Evolutionary conservation across 2,329 filamentous ascomycete genomes (phyloP).

Genomic region (Clonostachys chloroleuca): DNA sequence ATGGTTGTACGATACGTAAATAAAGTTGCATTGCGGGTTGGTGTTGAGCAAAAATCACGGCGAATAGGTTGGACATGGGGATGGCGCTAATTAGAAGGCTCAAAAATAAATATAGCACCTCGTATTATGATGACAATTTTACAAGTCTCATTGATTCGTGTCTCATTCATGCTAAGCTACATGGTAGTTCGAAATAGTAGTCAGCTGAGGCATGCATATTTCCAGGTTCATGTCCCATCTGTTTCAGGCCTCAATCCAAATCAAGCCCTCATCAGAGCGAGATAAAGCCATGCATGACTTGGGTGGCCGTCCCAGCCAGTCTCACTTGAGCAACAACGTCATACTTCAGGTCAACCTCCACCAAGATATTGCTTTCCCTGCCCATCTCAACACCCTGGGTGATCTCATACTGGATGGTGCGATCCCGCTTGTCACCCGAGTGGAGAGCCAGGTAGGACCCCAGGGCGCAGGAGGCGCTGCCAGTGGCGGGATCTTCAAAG

Average conservation of each 20-base stretch:
- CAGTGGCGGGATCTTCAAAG: conserved; percentile 58
- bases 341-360: conserved; percentile 32
- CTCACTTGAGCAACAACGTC: conserved; percentile 19
- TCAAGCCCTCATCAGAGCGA: conserved; percentile 10
- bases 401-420: conserved; percentile 39
- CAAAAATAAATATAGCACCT: no score
- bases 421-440: conserved; percentile 16
- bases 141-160: no score
- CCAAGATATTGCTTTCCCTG: conserved; percentile 44
- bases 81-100: no score
- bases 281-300: conserved; percentile 26
- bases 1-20: conserved; percentile 5
- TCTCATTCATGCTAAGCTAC: no score
- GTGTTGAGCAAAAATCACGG: no score
- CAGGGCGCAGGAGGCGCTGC: conserved; percentile 57
- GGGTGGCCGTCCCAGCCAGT: conserved; percentile 24
- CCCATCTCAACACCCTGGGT: conserved; percentile 68
- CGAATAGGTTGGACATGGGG: no score
- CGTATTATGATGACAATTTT: no score
- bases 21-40: no score
- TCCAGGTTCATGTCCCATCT: no score
- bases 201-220: no score
- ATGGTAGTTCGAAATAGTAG: no score
- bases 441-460: conserved; percentile 46
- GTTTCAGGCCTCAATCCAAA: no score